Evolutionary conservation across 257 asterid species (phyloP).

Genomic region (Petunia axillaris): DNA sequence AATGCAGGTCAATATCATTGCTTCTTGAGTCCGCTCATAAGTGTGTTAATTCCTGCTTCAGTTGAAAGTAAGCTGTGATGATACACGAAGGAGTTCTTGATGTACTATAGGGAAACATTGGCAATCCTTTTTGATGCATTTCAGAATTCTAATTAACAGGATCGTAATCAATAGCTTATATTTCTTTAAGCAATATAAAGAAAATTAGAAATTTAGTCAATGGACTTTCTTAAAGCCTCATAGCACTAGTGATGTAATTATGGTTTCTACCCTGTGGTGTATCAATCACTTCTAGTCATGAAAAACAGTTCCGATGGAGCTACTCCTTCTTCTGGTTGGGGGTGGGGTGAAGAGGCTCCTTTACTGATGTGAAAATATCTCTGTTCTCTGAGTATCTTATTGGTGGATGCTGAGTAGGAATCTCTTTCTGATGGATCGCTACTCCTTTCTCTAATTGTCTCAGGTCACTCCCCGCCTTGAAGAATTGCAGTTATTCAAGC

Average conservation of each 20-base stretch:
- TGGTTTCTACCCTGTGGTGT: neutral
- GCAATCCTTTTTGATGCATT: neutral
- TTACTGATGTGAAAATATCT: constrained; percentile 15
- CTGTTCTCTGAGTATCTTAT: neutral
- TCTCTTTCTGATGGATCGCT: constrained; percentile 5
- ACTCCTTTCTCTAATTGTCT: constrained; percentile 27
- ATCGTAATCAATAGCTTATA: neutral
- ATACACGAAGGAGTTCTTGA: constrained; percentile 2
- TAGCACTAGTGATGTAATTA: neutral
- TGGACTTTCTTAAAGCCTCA: neutral
- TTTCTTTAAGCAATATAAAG: neutral
- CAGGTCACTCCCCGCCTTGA: constrained; percentile 96
- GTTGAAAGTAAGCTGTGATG: constrained; percentile 3
- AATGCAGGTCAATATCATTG: constrained; percentile 24
- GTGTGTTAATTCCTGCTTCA: constrained; percentile 10
- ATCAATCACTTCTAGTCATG: neutral
- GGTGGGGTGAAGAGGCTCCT: neutral
- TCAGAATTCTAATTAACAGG: neutral
- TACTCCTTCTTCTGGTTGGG: neutral
- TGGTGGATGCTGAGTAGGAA: neutral
- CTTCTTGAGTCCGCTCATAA: neutral
- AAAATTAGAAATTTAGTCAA: neutral
- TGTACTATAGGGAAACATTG: neutral
- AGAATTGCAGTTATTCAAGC: constrained; percentile 76
- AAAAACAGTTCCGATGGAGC: neutral